Percentiles rank a stretch among this genome's conserved stretches.
These are phyloP conservation scores for Rhypophila decipiens DNA, from an alignment of 495 filamentous ascomycete genomes.

Conservation along the genomic window DNA sequence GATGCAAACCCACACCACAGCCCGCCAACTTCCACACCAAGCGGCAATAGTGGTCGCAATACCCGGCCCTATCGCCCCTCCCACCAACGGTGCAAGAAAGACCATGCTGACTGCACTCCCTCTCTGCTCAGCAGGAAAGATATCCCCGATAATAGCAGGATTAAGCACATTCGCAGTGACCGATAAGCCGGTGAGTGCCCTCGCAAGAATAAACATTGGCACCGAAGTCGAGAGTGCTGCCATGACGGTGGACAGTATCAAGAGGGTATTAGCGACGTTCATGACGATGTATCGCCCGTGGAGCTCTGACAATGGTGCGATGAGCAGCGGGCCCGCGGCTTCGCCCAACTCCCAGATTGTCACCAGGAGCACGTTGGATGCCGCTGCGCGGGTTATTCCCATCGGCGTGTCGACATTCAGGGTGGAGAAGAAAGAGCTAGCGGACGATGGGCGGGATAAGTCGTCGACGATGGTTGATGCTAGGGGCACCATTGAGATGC, in stretches of 20 bases:
- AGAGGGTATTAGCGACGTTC: slow-evolving; percentile 45
- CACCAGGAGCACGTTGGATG: slow-evolving; percentile 45
- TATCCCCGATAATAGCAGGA: slow-evolving; percentile 54
- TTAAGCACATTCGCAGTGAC: slow-evolving; percentile 51
- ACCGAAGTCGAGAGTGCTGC: slow-evolving; percentile 37
- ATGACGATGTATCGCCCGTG: slow-evolving; percentile 50
- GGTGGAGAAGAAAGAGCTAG: too few species aligned
- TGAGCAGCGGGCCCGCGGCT: slow-evolving; percentile 51
- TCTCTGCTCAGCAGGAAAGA: slow-evolving; percentile 43
- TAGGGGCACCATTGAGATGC: slow-evolving; percentile 49
- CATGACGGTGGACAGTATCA: slow-evolving; percentile 40
- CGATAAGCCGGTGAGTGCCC: slow-evolving; percentile 45
- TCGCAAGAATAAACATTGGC: slow-evolving; percentile 37
- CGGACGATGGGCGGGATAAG: slow-evolving; percentile 29
- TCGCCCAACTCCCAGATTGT: slow-evolving; percentile 54
- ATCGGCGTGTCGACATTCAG: too few species aligned
- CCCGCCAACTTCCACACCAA: slow-evolving; percentile 47
- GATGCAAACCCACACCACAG: slow-evolving; percentile 47
- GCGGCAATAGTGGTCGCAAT: slow-evolving; percentile 57
- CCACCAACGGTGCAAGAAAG: slow-evolving; percentile 42
- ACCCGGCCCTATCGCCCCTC: slow-evolving; percentile 52
- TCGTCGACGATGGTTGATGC: slow-evolving; percentile 44
- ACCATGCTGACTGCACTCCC: slow-evolving; percentile 47
- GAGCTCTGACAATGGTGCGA: slow-evolving; percentile 53
- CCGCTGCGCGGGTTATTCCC: too few species aligned